phyloP scores from a whole-genome alignment of 78 protist species.

The Speleostelium caveatum region DNA sequence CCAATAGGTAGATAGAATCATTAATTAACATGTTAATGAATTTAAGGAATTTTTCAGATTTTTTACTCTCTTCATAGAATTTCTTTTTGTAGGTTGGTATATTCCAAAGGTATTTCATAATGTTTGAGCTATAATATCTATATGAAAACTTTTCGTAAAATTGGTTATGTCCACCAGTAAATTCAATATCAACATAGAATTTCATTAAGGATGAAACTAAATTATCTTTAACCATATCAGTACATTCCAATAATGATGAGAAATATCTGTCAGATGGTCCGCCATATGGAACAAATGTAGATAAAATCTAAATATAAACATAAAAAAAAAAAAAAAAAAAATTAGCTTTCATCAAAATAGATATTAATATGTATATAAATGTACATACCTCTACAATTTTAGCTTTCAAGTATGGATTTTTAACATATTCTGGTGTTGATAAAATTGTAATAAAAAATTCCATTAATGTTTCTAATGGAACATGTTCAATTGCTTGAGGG shows the following conservation, averaged over 20 bases:
- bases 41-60: slow-evolving; percentile 45
- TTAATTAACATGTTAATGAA: slow-evolving; percentile 80
- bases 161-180: slow-evolving; percentile 81
- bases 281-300: slow-evolving; percentile 19
- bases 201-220: slow-evolving; percentile 50
- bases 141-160: slow-evolving; percentile 74
- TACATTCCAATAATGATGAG: slow-evolving; percentile 38
- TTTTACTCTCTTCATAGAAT: slow-evolving; percentile 22
- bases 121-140: slow-evolving; percentile 38
- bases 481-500: slow-evolving; percentile 25
- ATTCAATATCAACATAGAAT: slow-evolving; percentile 81
- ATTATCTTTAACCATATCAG: slow-evolving; percentile 30
- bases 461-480: slow-evolving; percentile 37
- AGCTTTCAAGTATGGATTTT: slow-evolving; percentile 79
- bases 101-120: slow-evolving; percentile 69
- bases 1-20: slow-evolving; percentile 75
- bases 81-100: slow-evolving; percentile 42
- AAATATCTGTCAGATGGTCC: not conserved
- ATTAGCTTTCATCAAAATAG: no score
- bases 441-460: slow-evolving; percentile 71
- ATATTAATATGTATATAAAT: not conserved
- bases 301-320: slow-evolving; percentile 27
- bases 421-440: slow-evolving; percentile 66
- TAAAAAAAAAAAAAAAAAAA: not conserved
- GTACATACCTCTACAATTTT: slow-evolving; percentile 61